Base-by-base conservation (phyloP, 192 early-diverging fungal species). In the Entomortierella parvispora region DNA sequence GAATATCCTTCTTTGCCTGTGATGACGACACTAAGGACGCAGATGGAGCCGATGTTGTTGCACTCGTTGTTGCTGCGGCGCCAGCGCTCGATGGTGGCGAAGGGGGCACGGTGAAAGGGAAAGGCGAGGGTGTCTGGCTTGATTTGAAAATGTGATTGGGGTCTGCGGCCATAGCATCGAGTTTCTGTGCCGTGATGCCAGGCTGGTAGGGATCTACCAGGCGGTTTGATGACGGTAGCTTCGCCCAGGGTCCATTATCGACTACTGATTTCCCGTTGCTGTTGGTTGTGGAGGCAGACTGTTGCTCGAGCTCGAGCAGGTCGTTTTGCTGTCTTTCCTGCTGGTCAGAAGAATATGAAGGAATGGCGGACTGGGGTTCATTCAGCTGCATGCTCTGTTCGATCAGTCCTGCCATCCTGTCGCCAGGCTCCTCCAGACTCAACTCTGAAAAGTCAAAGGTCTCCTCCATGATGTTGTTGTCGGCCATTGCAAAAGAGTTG, bases 91-190 rank as follows among this genome's bases (percentile, higher is more conserved):
- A 18, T 49, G 48, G 17, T 25, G 2, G 48, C 17, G 17, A 18
- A 7, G 29, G 59, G 10, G 52, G 43, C 15, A 56, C 51, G 12
- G 58, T 44, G 28, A 67, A 67, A 5, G 72, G 64, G 37, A 52
- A 65, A 3, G 65, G 65, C 22, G 18, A 22, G 22, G 70, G 47
- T 2, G 59, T 63, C 18, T 65, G 54, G n/a, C 58, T 45, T n/a
- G 65, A 68, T 46, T 68, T 77, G 61, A 77, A 77, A 20, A 77
- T 48, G 40, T 77, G 74, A 37, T 68, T 63, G 12, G 74, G 74
- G 17, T 77, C 55, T 54, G 62, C 25, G 4, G 74, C 74, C 74
- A 77, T 77, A 15, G 74, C 74, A 23, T 77, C 74, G 2, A 77
- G 49, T 32, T 51, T 68, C 40, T 77, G 46, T 0, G 66, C 60